Conservation (phyloP, 106 monocot genomes). For the Amphibolis antarctica region DNA sequence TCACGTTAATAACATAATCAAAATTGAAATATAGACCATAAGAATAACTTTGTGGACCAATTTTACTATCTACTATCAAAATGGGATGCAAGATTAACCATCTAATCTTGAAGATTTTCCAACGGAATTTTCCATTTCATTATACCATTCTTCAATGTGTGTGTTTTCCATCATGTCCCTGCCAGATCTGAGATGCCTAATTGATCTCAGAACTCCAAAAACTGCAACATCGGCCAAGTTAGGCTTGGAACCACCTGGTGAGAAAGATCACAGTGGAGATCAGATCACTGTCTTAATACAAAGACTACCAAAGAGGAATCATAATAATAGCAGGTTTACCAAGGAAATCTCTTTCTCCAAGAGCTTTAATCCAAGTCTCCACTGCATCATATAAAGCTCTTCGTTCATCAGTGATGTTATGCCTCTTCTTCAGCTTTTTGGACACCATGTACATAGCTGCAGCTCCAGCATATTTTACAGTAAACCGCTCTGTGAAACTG, state of each 20-base stretch:
- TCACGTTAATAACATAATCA: too few species aligned
- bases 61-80: too few species aligned
- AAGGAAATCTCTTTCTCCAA: constrained; percentile 74
- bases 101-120: constrained; percentile 19
- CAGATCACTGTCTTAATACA: background rate
- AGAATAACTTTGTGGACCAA: too few species aligned
- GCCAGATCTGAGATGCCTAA: constrained; percentile 64
- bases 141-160: constrained; percentile 68
- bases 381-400: constrained; percentile 87
- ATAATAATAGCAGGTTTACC: constrained; percentile 20
- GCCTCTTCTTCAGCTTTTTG: constrained; percentile 90
- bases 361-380: constrained; percentile 74
- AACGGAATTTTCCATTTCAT: constrained; percentile 70
- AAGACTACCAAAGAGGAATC: background rate
- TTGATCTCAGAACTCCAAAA: constrained; percentile 81
- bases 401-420: constrained; percentile 86
- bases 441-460: constrained; percentile 89
- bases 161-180: constrained; percentile 88
- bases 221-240: constrained; percentile 98
- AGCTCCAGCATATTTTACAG: constrained; percentile 85
- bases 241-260: constrained; percentile 65
- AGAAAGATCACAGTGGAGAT: background rate
- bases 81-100: background rate
- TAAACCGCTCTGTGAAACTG: constrained; percentile 47
- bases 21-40: too few species aligned